phyloP scores from a whole-genome alignment of 2,329 filamentous ascomycete species.

The Juglanconis oblonga region DNA sequence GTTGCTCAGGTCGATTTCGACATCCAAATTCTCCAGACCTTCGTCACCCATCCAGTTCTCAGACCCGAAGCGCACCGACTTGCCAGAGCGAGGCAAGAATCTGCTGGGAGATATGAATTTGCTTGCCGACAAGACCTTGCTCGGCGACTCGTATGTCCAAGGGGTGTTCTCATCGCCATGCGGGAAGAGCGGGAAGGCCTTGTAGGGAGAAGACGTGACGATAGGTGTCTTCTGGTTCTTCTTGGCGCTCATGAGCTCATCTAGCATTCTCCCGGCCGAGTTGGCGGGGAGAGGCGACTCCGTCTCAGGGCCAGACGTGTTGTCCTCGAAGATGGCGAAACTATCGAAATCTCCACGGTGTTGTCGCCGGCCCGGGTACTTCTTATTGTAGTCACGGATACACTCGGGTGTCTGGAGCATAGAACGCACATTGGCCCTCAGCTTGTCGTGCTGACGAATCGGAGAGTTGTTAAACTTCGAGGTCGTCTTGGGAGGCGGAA shows the following conservation, averaged over 20 bases:
- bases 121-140: constrained; percentile 54
- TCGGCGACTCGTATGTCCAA: constrained; percentile 51
- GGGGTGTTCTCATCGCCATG: constrained; percentile 30
- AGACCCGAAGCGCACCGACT: constrained; percentile 22
- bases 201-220: constrained; percentile 13
- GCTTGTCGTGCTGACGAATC: constrained; percentile 18
- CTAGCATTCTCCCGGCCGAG: constrained; percentile 17
- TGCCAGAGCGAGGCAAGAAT: constrained; percentile 33
- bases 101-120: constrained; percentile 55
- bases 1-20: constrained; percentile 5
- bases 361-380: constrained; percentile 10
- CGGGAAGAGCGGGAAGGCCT: constrained; percentile 27
- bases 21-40: background rate
- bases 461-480: constrained; percentile 19
- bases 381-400: constrained; percentile 17
- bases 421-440: constrained; percentile 13
- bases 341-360: constrained; percentile 6
- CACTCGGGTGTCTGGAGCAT: constrained; percentile 18
- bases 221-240: constrained; percentile 17
- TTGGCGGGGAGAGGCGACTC: constrained; percentile 16
- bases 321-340: constrained; percentile 18
- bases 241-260: constrained; percentile 18
- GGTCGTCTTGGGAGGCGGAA: constrained; percentile 15
- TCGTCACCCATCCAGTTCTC: constrained; percentile 14
- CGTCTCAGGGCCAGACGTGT: constrained; percentile 8